Evolutionary conservation across 2,329 filamentous ascomycete genomes (phyloP).

Genomic region (Cladorrhinum sp.): DNA sequence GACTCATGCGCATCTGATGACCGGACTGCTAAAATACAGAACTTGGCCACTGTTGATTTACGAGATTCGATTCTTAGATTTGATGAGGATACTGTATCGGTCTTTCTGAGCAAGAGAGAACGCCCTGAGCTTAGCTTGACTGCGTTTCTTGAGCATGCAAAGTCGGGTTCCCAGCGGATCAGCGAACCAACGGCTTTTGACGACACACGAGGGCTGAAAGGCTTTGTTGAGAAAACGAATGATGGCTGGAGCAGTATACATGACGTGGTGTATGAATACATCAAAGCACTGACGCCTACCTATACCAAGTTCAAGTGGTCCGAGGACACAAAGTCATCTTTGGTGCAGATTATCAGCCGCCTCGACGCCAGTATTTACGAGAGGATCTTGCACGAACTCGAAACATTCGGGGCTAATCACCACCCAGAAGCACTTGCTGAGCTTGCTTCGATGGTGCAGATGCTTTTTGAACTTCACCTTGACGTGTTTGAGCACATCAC

Average conservation of each 20-base stretch:
- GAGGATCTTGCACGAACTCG: constrained; percentile 42
- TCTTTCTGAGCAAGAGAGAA: constrained; percentile 53
- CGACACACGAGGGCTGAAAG: constrained; percentile 49
- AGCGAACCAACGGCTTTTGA: constrained; percentile 48
- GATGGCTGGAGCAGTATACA: constrained; percentile 51
- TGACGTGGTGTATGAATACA: constrained; percentile 59
- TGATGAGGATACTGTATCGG: constrained; percentile 51
- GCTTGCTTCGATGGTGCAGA: constrained; percentile 49
- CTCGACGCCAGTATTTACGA: constrained; percentile 52
- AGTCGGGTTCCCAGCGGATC: constrained; percentile 51
- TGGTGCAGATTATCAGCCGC: constrained; percentile 55
- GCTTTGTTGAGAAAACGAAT: constrained; percentile 51
- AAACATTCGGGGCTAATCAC: constrained; percentile 11
- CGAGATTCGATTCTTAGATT: constrained; percentile 48
- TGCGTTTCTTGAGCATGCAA: constrained; percentile 63
- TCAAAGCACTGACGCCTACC: constrained; percentile 46
- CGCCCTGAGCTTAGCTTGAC: constrained; percentile 52
- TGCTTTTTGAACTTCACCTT: constrained; percentile 60
- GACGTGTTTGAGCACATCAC: constrained; percentile 59
- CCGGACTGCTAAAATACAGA: constrained; percentile 46
- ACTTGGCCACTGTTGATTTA: constrained; percentile 48
- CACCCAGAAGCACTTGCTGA: constrained; percentile 25
- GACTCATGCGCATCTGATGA: constrained; percentile 52
- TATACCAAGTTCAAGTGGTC: constrained; percentile 58
- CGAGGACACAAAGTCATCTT: constrained; percentile 52